These are phyloP conservation scores for Nakazawaea ishiwadae DNA, from an alignment of 805 yeast genomes.

Conservation along the genomic window DNA sequence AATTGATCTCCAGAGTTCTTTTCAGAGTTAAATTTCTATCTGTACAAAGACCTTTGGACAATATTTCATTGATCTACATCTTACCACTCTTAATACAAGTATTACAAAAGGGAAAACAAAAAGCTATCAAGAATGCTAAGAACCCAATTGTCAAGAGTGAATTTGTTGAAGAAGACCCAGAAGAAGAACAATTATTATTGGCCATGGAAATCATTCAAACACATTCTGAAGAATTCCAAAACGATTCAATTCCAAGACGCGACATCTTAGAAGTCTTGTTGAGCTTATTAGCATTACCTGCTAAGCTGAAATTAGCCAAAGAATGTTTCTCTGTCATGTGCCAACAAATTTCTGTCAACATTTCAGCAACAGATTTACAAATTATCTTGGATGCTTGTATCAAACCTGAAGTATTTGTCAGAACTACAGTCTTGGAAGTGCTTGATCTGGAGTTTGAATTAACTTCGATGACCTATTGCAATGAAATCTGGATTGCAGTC, in stretches of 20 bases:
- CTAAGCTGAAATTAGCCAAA: conserved; percentile 76
- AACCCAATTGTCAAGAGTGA: conserved; percentile 54
- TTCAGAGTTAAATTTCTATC: conserved; percentile 72
- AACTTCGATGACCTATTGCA: conserved; percentile 41
- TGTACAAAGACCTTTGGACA: conserved; percentile 68
- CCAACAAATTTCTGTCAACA: conserved; percentile 67
- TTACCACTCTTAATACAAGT: conserved; percentile 72
- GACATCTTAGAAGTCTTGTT: conserved; percentile 59
- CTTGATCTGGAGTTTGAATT: conserved; percentile 79
- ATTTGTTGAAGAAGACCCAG: conserved; percentile 77
- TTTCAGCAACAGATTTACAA: conserved; percentile 50
- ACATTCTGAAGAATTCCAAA: conserved; percentile 66
- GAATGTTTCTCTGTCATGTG: conserved; percentile 78
- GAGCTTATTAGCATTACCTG: conserved; percentile 63
- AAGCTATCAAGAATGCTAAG: conserved; percentile 47
- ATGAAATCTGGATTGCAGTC: conserved; percentile 73
- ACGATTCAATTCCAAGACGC: conserved; percentile 63
- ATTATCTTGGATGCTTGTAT: conserved; percentile 53
- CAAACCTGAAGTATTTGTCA: conserved; percentile 64
- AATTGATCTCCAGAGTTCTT: conserved; percentile 58
- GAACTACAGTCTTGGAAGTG: conserved; percentile 75
- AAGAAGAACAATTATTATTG: conserved; percentile 78
- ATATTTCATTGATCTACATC: conserved; percentile 63
- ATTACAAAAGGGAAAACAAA: conserved; percentile 58
- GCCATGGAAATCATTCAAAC: conserved; percentile 70